Percentiles rank a stretch among this genome's conserved stretches.
phyloP scores from a whole-genome alignment of 495 filamentous ascomycete species.

The Schizothecium vesticola region DNA sequence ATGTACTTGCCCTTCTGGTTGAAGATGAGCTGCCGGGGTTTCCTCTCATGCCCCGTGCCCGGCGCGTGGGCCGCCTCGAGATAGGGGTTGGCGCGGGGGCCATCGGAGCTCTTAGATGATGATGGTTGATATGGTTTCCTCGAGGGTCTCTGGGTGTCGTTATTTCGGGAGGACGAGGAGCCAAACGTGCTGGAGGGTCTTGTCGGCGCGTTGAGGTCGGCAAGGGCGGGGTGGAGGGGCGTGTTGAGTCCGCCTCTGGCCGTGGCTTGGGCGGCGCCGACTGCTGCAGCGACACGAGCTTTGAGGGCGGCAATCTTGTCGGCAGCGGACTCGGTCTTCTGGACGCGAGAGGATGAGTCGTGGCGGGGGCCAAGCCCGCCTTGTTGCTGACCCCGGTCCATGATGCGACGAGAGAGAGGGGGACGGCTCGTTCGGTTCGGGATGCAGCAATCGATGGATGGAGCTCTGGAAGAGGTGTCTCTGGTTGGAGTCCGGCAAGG shows the following conservation, averaged over 20 bases:
- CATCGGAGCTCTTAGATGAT: constrained; percentile 23
- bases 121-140: constrained; percentile 35
- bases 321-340: constrained; percentile 50
- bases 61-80: constrained; percentile 69
- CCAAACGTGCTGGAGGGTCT: constrained; percentile 40
- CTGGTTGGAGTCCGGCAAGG: not conserved
- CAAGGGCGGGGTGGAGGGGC: constrained; percentile 82
- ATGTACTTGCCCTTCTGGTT: constrained; percentile 98
- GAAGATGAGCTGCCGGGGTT: constrained; percentile 74
- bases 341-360: constrained; percentile 45
- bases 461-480: not conserved
- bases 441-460: not conserved
- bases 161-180: constrained; percentile 21
- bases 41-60: constrained; percentile 51
- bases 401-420: constrained; percentile 20
- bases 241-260: constrained; percentile 76
- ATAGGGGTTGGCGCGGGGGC: constrained; percentile 67
- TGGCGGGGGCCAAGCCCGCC: constrained; percentile 49
- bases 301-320: constrained; percentile 63
- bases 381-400: constrained; percentile 39
- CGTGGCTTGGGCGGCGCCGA: constrained; percentile 52
- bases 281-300: constrained; percentile 73
- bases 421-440: not conserved
- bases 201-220: constrained; percentile 58
- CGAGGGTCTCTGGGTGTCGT: constrained; percentile 15